A percentile compares a stretch with the other conserved stretches of the same genome.
These are phyloP conservation scores for Solanum pennellii DNA, from an alignment of 257 asterid genomes.

Conservation along the genomic window DNA sequence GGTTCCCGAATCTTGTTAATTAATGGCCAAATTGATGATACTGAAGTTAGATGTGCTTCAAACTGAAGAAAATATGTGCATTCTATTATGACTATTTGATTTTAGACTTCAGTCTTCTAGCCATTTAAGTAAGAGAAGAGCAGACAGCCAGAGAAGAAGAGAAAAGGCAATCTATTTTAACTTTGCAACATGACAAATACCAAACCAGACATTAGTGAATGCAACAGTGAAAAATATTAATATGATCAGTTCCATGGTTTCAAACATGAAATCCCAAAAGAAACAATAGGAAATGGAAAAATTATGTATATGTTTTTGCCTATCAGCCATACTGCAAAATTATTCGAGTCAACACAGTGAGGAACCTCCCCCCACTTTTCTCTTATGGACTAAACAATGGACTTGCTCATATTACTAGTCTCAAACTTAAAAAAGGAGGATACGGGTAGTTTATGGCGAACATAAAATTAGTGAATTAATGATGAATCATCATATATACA, in stretches of 20 bases:
- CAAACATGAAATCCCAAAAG: neutral
- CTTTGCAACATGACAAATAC: neutral
- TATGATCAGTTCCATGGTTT: neutral
- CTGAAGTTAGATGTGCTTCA: neutral
- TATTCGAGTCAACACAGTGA: neutral
- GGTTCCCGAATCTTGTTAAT: neutral
- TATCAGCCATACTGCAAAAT: neutral
- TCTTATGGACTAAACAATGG: neutral
- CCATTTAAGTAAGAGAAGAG: neutral
- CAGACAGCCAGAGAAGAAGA: neutral
- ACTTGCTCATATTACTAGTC: neutral
- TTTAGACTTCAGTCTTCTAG: neutral
- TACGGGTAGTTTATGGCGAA: neutral
- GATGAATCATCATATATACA: neutral
- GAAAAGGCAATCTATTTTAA: neutral
- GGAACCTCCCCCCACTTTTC: neutral
- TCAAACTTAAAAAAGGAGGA: neutral
- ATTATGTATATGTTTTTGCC: neutral
- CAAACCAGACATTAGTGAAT: neutral
- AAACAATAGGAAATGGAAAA: neutral
- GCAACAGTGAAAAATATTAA: neutral
- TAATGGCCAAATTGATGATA: neutral
- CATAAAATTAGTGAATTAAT: neutral
- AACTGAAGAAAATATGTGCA: neutral
- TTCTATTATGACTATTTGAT: neutral